Base-by-base conservation (phyloP, 78 protist species). In the Bigelowiella natans region DNA sequence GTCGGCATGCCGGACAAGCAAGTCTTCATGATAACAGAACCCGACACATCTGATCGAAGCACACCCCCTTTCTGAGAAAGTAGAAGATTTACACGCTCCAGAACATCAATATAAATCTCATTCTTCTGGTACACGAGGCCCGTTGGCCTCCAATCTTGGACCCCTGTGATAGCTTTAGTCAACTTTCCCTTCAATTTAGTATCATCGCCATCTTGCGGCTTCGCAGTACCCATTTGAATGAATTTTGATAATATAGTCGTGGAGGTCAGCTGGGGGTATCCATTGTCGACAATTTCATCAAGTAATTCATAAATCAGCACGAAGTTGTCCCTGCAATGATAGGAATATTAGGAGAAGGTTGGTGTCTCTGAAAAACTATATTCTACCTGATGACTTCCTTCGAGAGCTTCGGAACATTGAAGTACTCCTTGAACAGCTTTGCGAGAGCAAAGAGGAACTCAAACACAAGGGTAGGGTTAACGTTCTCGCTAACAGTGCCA, bases 231-330 rank as follows among this genome's bases (percentile, higher is more conserved):
- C 38, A 30, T 83, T 34, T 83, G 11, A 34, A 83, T 83, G 11
- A 83, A 83, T 26, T 28, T 28, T 29, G 86, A 83, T 28, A 83
- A 11, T 2, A 83, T 83, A 26, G 11, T 28, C 7, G 29, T 83
- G 2, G 86, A 7, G 39, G 86, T 83, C 38, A 83, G 86, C 86
- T 83, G 86, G 3, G 86, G 86, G 31, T 83, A 83, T 2, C 86
- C 99, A 88, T 95, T 96, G 89, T 98, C 99, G 97, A 97, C 95
- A 96, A 97, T 97, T 91, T 98, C 99, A 84, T 98, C 99, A 64
- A 98, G 93, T 28, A 98, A 96, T 91, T 98, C 99, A 94, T 97
- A 97, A 11, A 96, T 96, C 51, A 98, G 86, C 0, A 98, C 99
- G 85, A 98, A 98, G 94, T 98, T 98, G 94, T 98, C 99, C 34